phyloP scores from a whole-genome alignment of 108 stramenopile genomes.

The Cyclostephanos tholiformis region DNA sequence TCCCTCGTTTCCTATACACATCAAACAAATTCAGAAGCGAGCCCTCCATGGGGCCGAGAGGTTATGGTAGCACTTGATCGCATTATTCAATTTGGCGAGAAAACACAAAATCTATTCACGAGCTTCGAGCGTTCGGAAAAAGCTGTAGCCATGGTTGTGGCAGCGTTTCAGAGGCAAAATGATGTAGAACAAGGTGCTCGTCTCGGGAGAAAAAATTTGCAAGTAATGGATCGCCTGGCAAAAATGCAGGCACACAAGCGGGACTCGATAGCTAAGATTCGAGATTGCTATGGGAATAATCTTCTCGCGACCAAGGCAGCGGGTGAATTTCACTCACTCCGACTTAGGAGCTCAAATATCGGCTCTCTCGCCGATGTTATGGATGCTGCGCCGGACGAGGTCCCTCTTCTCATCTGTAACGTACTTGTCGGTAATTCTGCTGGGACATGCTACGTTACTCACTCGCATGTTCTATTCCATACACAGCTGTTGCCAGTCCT shows the following conservation, averaged over 20 bases:
- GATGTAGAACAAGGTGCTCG: constrained; percentile 85
- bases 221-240: constrained; percentile 88
- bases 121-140: constrained; percentile 43
- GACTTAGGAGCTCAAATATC: constrained; percentile 45
- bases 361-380: constrained; percentile 45
- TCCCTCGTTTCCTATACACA: not conserved
- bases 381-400: constrained; percentile 48
- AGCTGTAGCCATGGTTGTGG: constrained; percentile 60
- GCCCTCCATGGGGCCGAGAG: constrained; percentile 82
- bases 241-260: constrained; percentile 85
- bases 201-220: constrained; percentile 84
- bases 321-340: constrained; percentile 55
- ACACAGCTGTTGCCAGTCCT: constrained; percentile 74
- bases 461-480: constrained; percentile 67
- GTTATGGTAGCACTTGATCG: constrained; percentile 76
- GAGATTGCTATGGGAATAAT: constrained; percentile 59
- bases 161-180: constrained; percentile 79
- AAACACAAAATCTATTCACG: constrained; percentile 12
- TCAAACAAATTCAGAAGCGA: constrained; percentile 24
- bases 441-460: constrained; percentile 73
- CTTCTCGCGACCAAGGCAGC: constrained; percentile 57
- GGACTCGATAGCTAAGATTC: constrained; percentile 57
- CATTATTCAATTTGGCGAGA: constrained; percentile 1
- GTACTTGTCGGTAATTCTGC: constrained; percentile 70
- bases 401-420: constrained; percentile 72